Conservation (phyloP, 2,329 filamentous ascomycete species). For the Pyrenochaeta sp. region DNA sequence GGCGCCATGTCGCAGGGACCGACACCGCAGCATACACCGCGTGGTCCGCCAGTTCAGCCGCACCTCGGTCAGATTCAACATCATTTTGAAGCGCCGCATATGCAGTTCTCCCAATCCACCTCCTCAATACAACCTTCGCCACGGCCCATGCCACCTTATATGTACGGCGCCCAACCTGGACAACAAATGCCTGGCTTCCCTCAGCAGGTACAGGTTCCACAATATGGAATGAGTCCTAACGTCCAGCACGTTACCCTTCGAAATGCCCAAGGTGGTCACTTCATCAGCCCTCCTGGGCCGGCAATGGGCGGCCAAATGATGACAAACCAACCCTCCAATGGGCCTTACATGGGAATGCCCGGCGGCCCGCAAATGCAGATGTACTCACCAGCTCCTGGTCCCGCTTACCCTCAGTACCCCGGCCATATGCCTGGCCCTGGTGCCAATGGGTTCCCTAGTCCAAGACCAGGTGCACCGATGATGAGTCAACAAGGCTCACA, state of each 20-base stretch:
- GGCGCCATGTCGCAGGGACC: conserved; percentile 73
- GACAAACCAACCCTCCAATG: conserved; percentile 76
- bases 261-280: conserved; percentile 77
- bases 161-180: conserved; percentile 70
- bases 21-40: conserved; percentile 78
- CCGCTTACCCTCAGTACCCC: conserved; percentile 73
- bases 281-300: conserved; percentile 73
- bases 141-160: conserved; percentile 73
- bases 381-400: conserved; percentile 73
- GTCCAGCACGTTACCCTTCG: conserved; percentile 76
- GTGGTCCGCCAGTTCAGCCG: conserved; percentile 78
- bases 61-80: conserved; percentile 75
- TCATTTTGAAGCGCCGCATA: conserved; percentile 82
- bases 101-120: conserved; percentile 83
- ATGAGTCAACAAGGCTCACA: conserved; percentile 96
- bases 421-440: conserved; percentile 62
- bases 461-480: conserved; percentile 81
- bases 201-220: conserved; percentile 69
- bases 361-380: conserved; percentile 79
- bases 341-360: conserved; percentile 73
- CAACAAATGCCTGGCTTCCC: conserved; percentile 58
- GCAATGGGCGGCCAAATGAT: conserved; percentile 80
- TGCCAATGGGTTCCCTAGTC: conserved; percentile 85
- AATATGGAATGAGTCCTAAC: conserved; percentile 73
- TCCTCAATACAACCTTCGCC: conserved; percentile 85